Conservation (phyloP, 345 rosid genomes). For the Citrus unshiu region DNA sequence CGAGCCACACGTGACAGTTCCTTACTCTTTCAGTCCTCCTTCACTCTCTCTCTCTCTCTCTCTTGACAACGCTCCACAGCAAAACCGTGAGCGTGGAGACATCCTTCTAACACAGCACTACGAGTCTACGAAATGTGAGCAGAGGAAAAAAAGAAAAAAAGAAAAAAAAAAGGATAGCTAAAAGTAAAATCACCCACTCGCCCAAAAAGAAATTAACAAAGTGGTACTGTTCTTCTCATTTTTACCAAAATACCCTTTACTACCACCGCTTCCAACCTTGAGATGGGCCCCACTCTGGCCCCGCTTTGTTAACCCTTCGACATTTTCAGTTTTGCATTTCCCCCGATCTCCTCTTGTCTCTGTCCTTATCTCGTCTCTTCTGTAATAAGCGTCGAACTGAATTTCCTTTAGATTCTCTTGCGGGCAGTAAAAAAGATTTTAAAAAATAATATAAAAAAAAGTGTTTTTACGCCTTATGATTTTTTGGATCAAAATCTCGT, state of each 20-base stretch:
- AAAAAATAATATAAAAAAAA: background rate
- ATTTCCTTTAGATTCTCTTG: slow-evolving; percentile 17
- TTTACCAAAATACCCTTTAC: slow-evolving; percentile 10
- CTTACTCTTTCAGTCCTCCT: background rate
- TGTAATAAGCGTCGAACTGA: slow-evolving; percentile 15
- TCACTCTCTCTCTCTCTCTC: too few relatives aligned
- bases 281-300: too few relatives aligned
- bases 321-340: background rate
- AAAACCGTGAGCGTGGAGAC: background rate
- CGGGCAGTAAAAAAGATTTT: background rate
- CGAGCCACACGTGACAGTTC: background rate
- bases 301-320: background rate
- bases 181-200: too few relatives aligned
- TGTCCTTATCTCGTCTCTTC: slow-evolving; percentile 7
- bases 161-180: too few relatives aligned
- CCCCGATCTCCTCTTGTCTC: slow-evolving; percentile 5
- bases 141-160: fast-evolving
- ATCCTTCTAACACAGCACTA: too few relatives aligned
- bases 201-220: too few relatives aligned
- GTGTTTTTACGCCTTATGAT: background rate
- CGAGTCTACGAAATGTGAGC: too few relatives aligned
- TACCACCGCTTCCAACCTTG: background rate
- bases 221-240: too few relatives aligned
- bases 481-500: slow-evolving; percentile 7
- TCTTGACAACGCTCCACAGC: background rate